Percentiles rank a stretch among this genome's conserved stretches.
phyloP scores from a whole-genome alignment of 768 basidiomycete species.

The Chalciporus chontae region DNA sequence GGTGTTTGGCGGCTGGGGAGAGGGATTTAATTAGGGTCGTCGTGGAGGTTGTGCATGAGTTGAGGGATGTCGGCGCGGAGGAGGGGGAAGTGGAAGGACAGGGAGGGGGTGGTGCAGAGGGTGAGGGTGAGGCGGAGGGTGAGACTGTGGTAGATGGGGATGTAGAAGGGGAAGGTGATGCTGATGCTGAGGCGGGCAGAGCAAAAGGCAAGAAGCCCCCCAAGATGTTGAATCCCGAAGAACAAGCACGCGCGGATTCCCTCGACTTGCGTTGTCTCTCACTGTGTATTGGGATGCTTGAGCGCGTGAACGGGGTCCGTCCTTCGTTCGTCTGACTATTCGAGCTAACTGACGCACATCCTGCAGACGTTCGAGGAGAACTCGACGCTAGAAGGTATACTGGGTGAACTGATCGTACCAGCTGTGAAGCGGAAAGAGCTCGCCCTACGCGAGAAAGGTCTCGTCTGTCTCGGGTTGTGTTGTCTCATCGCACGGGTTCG shows the following conservation, averaged over 20 bases:
- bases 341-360: background rate
- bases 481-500: slow-evolving; percentile 63
- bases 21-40: slow-evolving; percentile 84
- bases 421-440: slow-evolving; percentile 87
- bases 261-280: slow-evolving; percentile 74
- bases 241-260: slow-evolving; percentile 52
- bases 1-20: slow-evolving; percentile 68
- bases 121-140: slow-evolving; percentile 22
- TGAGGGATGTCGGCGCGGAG: slow-evolving; percentile 48
- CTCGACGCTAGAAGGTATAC: slow-evolving; percentile 60
- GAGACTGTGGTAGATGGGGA: slow-evolving; percentile 38
- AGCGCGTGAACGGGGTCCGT: slow-evolving; percentile 80
- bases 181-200: slow-evolving; percentile 4
- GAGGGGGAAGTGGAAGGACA: slow-evolving; percentile 34
- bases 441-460: slow-evolving; percentile 55
- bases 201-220: slow-evolving; percentile 15
- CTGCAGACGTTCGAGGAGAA: slow-evolving; percentile 59
- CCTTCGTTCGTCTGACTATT: background rate
- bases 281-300: slow-evolving; percentile 79
- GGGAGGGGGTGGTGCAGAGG: slow-evolving; percentile 4
- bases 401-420: slow-evolving; percentile 86
- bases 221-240: slow-evolving; percentile 53
- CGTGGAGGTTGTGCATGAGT: slow-evolving; percentile 82
- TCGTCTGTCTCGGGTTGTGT: slow-evolving; percentile 69
- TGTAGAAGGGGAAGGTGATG: slow-evolving; percentile 25